Evolutionary conservation across 192 early-diverging fungal genomes (phyloP).

Genomic region (Diversispora eburnea): DNA sequence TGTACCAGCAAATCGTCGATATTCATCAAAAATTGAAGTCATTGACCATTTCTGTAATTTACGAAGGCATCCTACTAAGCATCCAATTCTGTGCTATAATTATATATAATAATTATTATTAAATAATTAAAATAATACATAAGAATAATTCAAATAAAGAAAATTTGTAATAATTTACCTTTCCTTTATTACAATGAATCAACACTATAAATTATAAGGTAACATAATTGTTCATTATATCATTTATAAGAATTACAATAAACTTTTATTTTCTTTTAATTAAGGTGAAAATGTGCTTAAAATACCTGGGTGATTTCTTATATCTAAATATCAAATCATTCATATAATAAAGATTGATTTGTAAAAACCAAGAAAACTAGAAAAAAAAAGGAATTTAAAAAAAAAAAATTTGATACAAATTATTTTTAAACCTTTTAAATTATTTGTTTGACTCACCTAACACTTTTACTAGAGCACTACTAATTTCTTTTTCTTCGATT

Average conservation of each 20-base stretch:
- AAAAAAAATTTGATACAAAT: neutral
- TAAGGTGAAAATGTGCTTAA: neutral
- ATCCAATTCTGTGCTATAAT: constrained; percentile 82
- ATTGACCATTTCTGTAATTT: constrained; percentile 95
- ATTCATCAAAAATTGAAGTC: constrained; percentile 97
- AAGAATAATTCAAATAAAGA: neutral
- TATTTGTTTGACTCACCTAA: constrained; percentile 33
- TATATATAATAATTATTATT: neutral
- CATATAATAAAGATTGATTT: no score
- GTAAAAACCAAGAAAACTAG: neutral
- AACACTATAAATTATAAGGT: constrained; percentile 44
- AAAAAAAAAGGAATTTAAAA: neutral
- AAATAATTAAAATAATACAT: neutral
- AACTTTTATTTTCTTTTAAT: no score
- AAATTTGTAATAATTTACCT: constrained; percentile 43
- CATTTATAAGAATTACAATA: neutral
- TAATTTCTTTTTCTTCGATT: constrained; percentile 52
- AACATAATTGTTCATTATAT: neutral
- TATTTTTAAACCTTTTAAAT: neutral
- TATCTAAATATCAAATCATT: constrained; percentile 25
- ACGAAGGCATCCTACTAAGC: constrained; percentile 87
- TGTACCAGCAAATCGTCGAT: constrained; percentile 86
- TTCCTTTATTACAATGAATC: constrained; percentile 94
- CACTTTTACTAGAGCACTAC: constrained; percentile 48
- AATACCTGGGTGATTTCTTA: constrained; percentile 51